Evolutionary conservation across 2,329 filamentous ascomycete species (phyloP).

Genomic region (Magnaporthiopsis poae): DNA sequence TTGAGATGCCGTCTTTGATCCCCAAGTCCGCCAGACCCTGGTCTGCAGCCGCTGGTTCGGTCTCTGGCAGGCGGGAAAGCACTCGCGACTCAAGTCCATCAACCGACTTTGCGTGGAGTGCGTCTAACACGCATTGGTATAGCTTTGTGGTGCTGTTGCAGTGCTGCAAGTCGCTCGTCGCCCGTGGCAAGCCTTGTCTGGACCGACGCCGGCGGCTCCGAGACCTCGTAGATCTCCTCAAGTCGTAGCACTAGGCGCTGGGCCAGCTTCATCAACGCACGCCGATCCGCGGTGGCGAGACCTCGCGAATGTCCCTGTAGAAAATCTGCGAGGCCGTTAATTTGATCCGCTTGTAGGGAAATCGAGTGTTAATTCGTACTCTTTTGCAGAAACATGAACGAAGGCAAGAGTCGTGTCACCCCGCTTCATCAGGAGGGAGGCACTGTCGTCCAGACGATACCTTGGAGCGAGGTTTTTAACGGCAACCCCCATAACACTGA

Average conservation of each 20-base stretch:
- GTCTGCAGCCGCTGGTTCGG: background rate
- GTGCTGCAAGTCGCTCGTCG: background rate
- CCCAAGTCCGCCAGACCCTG: background rate
- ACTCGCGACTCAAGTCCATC: background rate
- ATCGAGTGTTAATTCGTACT: conserved; percentile 14
- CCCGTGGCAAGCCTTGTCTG: too few relatives aligned
- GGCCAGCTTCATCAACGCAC: background rate
- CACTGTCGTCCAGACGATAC: conserved; percentile 18
- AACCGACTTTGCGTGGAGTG: background rate
- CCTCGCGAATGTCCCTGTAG: background rate
- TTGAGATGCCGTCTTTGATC: background rate
- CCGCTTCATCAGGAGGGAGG: conserved; percentile 17
- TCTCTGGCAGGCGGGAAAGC: background rate
- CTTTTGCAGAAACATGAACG: conserved; percentile 20
- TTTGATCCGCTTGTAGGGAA: background rate
- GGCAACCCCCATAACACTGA: conserved; percentile 13
- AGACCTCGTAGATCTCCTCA: background rate
- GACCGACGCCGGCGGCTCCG: background rate
- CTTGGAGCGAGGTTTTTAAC: conserved; percentile 14
- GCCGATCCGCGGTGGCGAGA: background rate
- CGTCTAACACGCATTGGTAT: background rate
- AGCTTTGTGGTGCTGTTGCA: background rate
- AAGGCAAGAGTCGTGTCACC: conserved; percentile 17
- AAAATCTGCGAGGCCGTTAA: background rate
- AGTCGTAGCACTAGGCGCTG: background rate